phyloP scores from a whole-genome alignment of 2,329 filamentous ascomycete genomes.

The Didymella glomerata region DNA sequence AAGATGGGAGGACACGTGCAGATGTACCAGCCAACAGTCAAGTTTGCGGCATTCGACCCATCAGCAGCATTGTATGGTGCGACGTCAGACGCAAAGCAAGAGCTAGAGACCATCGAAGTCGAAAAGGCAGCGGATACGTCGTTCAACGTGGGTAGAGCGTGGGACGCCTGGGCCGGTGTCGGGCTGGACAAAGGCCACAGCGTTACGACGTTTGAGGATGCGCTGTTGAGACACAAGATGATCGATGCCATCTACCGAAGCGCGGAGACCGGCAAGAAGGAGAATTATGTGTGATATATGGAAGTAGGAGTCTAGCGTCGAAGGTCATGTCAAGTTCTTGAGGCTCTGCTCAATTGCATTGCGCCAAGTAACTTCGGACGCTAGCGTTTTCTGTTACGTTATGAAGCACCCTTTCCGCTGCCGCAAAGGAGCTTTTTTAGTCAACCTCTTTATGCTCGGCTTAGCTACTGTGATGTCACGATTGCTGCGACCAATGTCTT shows the following conservation, averaged over 20 bases:
- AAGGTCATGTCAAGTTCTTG: not conserved
- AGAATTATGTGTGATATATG: conserved; percentile 38
- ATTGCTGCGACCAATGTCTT: not conserved
- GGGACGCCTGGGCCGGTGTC: conserved; percentile 62
- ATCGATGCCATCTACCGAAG: conserved; percentile 49
- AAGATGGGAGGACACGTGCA: conserved; percentile 48
- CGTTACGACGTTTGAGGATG: conserved; percentile 47
- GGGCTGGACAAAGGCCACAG: conserved; percentile 35
- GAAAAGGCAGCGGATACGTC: conserved; percentile 57
- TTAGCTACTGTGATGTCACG: conserved; percentile 26
- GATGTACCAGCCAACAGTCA: conserved; percentile 53
- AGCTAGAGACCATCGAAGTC: conserved; percentile 57
- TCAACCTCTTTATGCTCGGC: conserved; percentile 18
- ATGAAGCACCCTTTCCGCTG: conserved; percentile 13
- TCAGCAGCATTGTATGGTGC: not conserved
- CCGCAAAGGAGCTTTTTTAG: conserved; percentile 19
- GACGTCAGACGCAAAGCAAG: conserved; percentile 43
- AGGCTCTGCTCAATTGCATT: not conserved
- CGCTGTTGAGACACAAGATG: conserved; percentile 47
- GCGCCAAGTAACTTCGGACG: not conserved
- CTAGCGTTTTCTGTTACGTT: conserved; percentile 32
- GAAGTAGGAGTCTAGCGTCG: not conserved
- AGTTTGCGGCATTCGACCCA: conserved; percentile 48
- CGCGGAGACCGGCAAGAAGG: conserved; percentile 40
- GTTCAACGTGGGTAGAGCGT: conserved; percentile 64